Evolutionary conservation across 352 stramenopile genomes (phyloP).

Genomic region (Phytophthora crassamura): DNA sequence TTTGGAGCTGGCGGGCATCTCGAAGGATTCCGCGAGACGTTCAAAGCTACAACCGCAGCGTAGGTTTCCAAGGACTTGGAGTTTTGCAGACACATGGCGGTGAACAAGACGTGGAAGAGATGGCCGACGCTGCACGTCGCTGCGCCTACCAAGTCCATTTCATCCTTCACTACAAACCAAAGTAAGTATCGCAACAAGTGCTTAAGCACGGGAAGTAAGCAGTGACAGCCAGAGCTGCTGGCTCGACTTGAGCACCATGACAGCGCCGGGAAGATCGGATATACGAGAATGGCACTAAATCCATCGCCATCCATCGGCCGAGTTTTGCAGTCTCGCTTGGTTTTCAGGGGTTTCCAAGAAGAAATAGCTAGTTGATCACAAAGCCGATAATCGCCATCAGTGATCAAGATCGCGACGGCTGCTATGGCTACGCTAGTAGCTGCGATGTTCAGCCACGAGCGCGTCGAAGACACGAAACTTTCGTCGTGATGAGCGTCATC

Average conservation of each 20-base stretch:
- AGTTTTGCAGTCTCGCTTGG: constrained; percentile 12
- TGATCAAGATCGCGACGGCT: constrained; percentile 16
- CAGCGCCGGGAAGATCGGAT: constrained; percentile 36
- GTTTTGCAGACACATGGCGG: constrained; percentile 45
- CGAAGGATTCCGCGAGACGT: constrained; percentile 16
- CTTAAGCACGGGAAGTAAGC: constrained; percentile 45
- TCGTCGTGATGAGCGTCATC: constrained; percentile 14
- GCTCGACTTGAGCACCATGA: constrained; percentile 27
- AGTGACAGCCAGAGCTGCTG: constrained; percentile 42
- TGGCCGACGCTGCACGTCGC: constrained; percentile 30
- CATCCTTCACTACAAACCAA: constrained; percentile 17
- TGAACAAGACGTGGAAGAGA: constrained; percentile 52
- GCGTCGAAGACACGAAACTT: constrained; percentile 30
- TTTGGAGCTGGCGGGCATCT: background rate
- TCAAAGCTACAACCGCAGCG: constrained; percentile 27
- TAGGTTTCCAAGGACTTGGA: constrained; percentile 41
- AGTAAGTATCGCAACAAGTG: constrained; percentile 26
- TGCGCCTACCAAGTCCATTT: constrained; percentile 35
- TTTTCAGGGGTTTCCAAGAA: constrained; percentile 1
- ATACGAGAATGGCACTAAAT: constrained; percentile 37
- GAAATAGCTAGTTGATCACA: constrained; percentile 11
- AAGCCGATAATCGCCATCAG: constrained; percentile 15
- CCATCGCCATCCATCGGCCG: constrained; percentile 18
- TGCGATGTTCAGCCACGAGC: constrained; percentile 16
- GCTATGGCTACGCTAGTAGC: constrained; percentile 12